Base-by-base conservation (phyloP, 768 basidiomycete genomes). In the Filobasidium floriforme region DNA sequence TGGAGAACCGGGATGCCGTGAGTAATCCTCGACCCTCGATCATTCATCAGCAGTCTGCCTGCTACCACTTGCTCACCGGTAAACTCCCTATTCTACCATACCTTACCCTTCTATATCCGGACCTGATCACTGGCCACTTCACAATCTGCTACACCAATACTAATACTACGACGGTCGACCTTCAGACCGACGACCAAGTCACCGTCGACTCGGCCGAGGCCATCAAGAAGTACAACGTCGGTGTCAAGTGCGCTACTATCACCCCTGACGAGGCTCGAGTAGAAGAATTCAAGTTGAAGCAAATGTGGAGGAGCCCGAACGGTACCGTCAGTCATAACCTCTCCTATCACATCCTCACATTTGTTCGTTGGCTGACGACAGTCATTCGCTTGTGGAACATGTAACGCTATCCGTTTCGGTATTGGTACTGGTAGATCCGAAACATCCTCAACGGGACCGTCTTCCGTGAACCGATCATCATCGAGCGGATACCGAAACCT, bases 201-300 rank as follows among this genome's bases (percentile, higher is more conserved):
- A 99, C 96, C 7, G 78, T 90, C 67, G 92, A 97, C 12, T 88
- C 92, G 29, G 93, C 94, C 19, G 86, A 97, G 71, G 96, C 96
- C 64, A 97, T 97, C 77, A 83, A 89, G 65, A 84, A 96, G 80
- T 86, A 96, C 84, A 87, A 87, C 69, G 96, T 99, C 70, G 96
- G 94, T 69, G 92, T 98, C 82, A 99, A 99, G 80, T 99, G 94
- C 81, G 94, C 93, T 46, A 98, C 94, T 54, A 98, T 98, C 81
- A 99, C 96, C 1, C 96, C 96, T 7, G 96, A 99, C 76, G 94
- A 98, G 78, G 91, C 87, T 26, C 88, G 93, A 66, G 92, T 97
- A 57, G 37, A n/a, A 32, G 96, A 98, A 80, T 99, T 96, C 85
- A 90, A 92, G 60, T 84, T 99, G 76, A 97, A 96, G 83, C 86